These are phyloP conservation scores for Skeletonema potamos DNA, from an alignment of 108 stramenopile species.

Conservation along the genomic window DNA sequence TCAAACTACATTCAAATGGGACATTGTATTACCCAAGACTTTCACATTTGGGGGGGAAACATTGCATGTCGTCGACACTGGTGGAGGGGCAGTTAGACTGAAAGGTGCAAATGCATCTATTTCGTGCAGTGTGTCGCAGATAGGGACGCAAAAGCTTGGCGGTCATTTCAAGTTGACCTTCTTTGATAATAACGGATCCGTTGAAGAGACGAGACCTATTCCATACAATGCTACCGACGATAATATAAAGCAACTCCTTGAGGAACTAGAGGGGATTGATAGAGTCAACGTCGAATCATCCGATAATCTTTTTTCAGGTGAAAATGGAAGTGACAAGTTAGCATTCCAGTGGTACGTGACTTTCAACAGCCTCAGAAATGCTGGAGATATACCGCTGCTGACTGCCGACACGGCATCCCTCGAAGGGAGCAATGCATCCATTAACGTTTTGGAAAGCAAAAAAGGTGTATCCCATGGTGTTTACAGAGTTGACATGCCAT, in stretches of 20 bases:
- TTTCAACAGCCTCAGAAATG: slow-evolving; percentile 42
- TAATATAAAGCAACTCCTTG: slow-evolving; percentile 30
- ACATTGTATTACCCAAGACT: slow-evolving; percentile 31
- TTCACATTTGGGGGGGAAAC: slow-evolving; percentile 27
- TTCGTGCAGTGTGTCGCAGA: slow-evolving; percentile 5
- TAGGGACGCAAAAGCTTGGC: slow-evolving; percentile 13
- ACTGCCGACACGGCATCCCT: slow-evolving; percentile 23
- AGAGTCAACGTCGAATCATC: slow-evolving; percentile 24
- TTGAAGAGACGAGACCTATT: slow-evolving; percentile 24
- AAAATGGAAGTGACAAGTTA: background rate
- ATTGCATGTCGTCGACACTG: slow-evolving; percentile 19
- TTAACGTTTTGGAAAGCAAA: slow-evolving; percentile 26
- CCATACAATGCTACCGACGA: slow-evolving; percentile 32
- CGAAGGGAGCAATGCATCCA: slow-evolving; percentile 36
- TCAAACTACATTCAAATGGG: slow-evolving; percentile 33
- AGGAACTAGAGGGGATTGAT: slow-evolving; percentile 18
- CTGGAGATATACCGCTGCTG: slow-evolving; percentile 44
- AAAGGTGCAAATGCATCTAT: slow-evolving; percentile 25
- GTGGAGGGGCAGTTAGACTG: slow-evolving; percentile 26
- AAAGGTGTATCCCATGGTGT: slow-evolving; percentile 28
- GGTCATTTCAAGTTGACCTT: slow-evolving; percentile 22
- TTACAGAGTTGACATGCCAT: slow-evolving; percentile 9
- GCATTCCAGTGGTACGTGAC: slow-evolving; percentile 49
- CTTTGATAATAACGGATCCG: slow-evolving; percentile 12
- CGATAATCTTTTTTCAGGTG: slow-evolving; percentile 16